Evolutionary conservation across 805 yeast species (phyloP).

Genomic region (Candida boidinii): DNA sequence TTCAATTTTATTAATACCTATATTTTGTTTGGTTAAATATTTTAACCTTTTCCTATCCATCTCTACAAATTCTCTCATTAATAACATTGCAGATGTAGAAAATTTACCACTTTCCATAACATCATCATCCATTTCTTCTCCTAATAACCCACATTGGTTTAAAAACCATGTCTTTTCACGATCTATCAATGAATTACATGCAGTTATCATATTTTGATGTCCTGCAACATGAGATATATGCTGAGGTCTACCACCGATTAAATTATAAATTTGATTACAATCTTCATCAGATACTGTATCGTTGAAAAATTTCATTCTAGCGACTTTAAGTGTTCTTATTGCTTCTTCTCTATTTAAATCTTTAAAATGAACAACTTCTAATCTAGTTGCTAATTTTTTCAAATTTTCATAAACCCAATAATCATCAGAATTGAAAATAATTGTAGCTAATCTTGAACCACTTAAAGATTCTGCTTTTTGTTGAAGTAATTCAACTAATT

Average conservation of each 20-base stretch:
- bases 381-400: conserved; percentile 60
- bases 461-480: conserved; percentile 76
- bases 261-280: conserved; percentile 41
- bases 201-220: conserved; percentile 44
- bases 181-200: conserved; percentile 66
- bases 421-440: conserved; percentile 74
- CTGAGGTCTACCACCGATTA: conserved; percentile 82
- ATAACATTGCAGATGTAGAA: conserved; percentile 62
- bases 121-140: conserved; percentile 79
- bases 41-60: conserved; percentile 39
- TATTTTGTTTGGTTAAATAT: conserved; percentile 3
- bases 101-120: conserved; percentile 81
- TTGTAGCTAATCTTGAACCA: conserved; percentile 59
- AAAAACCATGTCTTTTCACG: conserved; percentile 80
- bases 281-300: conserved; percentile 27
- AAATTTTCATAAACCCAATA: conserved; percentile 81
- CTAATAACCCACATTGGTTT: conserved; percentile 73
- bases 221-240: conserved; percentile 66
- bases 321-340: conserved; percentile 40
- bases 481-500: conserved; percentile 65
- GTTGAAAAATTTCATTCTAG: conserved; percentile 37
- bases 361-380: conserved; percentile 62
- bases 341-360: conserved; percentile 53
- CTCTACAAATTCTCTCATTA: conserved; percentile 64
- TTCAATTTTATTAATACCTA: conserved; percentile 20